These are phyloP conservation scores for Petunia axillaris DNA, from an alignment of 257 asterid species.

Conservation along the genomic window DNA sequence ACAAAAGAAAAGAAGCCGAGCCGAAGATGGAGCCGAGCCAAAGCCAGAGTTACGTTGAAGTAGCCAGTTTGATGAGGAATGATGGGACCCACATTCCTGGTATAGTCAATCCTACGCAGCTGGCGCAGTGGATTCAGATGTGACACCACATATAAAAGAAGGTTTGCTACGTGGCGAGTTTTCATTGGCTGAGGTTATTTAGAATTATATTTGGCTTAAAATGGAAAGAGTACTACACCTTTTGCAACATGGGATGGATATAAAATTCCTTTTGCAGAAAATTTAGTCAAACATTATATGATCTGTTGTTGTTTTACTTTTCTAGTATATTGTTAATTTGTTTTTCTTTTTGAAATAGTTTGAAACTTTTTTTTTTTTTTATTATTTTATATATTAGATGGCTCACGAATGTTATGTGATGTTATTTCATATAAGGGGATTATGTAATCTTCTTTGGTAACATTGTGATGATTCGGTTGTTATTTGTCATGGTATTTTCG, in stretches of 20 bases:
- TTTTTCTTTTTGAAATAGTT: not conserved
- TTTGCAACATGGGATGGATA: too few relatives aligned
- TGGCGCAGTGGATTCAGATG: conserved; percentile 72
- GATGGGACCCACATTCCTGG: conserved; percentile 72
- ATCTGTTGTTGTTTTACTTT: not conserved
- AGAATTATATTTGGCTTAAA: not conserved
- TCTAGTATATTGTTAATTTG: not conserved
- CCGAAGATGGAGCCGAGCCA: conserved; percentile 34
- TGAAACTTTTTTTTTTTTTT: not conserved
- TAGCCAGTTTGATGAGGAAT: conserved; percentile 58
- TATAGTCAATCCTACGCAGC: conserved; percentile 69
- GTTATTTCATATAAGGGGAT: too few relatives aligned
- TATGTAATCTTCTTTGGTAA: not conserved
- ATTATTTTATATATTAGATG: not conserved
- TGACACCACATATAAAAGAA: conserved; percentile 23
- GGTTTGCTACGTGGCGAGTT: not conserved
- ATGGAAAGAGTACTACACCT: not conserved
- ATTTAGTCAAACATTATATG: not conserved
- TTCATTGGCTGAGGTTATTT: not conserved
- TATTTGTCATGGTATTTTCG: conserved; percentile 22
- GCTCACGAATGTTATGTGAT: conserved; percentile 21
- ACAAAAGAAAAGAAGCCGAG: not conserved
- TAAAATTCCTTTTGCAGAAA: not conserved
- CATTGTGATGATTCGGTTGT: not conserved
- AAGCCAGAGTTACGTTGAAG: conserved; percentile 53